phyloP scores from a whole-genome alignment of 2,329 filamentous ascomycete genomes.

The Trichoderma sp. region DNA sequence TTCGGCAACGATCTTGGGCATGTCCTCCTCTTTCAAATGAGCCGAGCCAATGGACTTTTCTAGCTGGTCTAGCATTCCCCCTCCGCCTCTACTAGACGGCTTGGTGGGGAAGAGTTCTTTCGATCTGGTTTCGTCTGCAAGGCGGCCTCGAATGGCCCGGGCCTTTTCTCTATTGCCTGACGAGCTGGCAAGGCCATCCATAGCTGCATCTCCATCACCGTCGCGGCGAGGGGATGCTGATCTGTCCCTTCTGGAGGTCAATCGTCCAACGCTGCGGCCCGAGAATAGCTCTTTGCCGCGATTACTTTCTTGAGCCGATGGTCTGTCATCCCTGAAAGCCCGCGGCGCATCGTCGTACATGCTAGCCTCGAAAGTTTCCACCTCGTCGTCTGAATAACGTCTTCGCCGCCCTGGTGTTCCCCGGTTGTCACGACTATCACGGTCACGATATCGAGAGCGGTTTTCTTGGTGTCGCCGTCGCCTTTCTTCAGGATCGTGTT shows the following conservation, averaged over 20 bases:
- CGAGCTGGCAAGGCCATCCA: slow-evolving; percentile 38
- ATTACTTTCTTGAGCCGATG: slow-evolving; percentile 43
- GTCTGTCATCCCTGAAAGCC: slow-evolving; percentile 31
- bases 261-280: slow-evolving; percentile 39
- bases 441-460: slow-evolving; percentile 64
- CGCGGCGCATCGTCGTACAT: slow-evolving; percentile 76
- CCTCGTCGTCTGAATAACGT: slow-evolving; percentile 51
- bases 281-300: slow-evolving; percentile 67
- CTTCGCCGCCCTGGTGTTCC: slow-evolving; percentile 33
- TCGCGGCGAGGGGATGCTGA: slow-evolving; percentile 56
- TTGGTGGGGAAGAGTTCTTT: slow-evolving; percentile 47
- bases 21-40: slow-evolving; percentile 41
- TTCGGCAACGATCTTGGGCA: slow-evolving; percentile 61
- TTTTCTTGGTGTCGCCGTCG: slow-evolving; percentile 58
- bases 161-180: slow-evolving; percentile 40
- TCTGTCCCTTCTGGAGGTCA: slow-evolving; percentile 35
- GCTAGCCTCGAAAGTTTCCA: slow-evolving; percentile 67
- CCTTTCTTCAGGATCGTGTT: slow-evolving; percentile 79
- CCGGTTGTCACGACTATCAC: slow-evolving; percentile 33
- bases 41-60: slow-evolving; percentile 44
- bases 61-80: slow-evolving; percentile 42
- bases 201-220: slow-evolving; percentile 45
- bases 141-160: slow-evolving; percentile 39
- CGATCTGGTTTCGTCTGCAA: slow-evolving; percentile 35
- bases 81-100: slow-evolving; percentile 29